These are phyloP conservation scores for Thalassiosira profunda DNA, from an alignment of 108 stramenopile genomes.

Conservation along the genomic window DNA sequence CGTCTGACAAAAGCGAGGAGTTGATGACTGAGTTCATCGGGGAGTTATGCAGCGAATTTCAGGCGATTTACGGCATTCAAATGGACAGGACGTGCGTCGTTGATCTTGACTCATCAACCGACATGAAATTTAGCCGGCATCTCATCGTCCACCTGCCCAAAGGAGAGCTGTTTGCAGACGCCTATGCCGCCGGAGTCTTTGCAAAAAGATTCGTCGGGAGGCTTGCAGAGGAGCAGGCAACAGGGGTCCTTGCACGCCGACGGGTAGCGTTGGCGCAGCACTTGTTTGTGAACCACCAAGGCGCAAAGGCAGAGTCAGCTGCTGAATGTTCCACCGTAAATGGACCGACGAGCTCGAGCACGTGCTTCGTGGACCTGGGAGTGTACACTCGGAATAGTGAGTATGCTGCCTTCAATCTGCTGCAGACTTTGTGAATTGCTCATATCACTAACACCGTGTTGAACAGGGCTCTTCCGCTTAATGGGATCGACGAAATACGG, in stretches of 20 bases:
- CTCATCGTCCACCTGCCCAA: slow-evolving; percentile 88
- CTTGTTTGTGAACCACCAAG: slow-evolving; percentile 71
- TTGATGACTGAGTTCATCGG: slow-evolving; percentile 71
- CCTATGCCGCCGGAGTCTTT: slow-evolving; percentile 71
- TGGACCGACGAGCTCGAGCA: neutral
- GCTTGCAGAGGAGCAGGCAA: slow-evolving; percentile 71
- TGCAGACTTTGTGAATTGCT: too few relatives aligned
- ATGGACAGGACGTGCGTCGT: slow-evolving; percentile 55
- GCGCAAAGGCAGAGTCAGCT: neutral
- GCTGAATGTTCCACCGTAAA: too few relatives aligned
- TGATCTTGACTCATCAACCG: slow-evolving; percentile 94
- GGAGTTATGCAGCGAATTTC: slow-evolving; percentile 64
- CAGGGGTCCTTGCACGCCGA: slow-evolving; percentile 29
- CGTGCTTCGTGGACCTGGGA: slow-evolving; percentile 90
- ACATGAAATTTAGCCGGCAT: slow-evolving; percentile 93
- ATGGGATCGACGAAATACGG: slow-evolving; percentile 88
- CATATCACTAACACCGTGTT: too few relatives aligned
- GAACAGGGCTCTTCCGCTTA: slow-evolving; percentile 95
- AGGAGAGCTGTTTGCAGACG: slow-evolving; percentile 66
- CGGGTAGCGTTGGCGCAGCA: slow-evolving; percentile 57
- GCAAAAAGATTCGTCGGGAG: slow-evolving; percentile 67
- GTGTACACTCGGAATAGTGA: slow-evolving; percentile 95
- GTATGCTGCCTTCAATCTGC: too few relatives aligned
- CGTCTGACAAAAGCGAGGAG: slow-evolving; percentile 44
- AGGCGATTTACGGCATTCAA: slow-evolving; percentile 29